These are phyloP conservation scores for Fusarium mangiferae DNA, from an alignment of 2,329 filamentous ascomycete genomes.

Conservation along the genomic window DNA sequence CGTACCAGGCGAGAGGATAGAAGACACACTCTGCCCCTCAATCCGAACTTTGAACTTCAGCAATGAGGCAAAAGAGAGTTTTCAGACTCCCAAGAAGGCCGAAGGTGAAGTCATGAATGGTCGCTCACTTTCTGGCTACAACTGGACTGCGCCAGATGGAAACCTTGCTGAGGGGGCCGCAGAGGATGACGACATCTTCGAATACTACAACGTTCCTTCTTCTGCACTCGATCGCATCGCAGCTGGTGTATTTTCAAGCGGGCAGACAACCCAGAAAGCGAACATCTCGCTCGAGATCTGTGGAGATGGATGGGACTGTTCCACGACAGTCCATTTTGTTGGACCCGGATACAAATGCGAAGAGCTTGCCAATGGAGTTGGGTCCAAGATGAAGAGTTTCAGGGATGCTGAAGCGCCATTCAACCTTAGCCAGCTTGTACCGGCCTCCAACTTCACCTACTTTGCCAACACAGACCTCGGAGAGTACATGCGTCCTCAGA, in stretches of 20 bases:
- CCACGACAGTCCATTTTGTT: slow-evolving; percentile 31
- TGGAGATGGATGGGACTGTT: slow-evolving; percentile 36
- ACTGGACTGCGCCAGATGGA: slow-evolving; percentile 8
- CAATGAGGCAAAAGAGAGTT: slow-evolving; percentile 29
- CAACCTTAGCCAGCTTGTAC: slow-evolving; percentile 21
- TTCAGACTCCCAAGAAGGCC: not conserved
- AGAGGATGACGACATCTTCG: slow-evolving; percentile 7
- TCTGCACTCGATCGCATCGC: slow-evolving; percentile 16
- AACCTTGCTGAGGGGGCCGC: not conserved
- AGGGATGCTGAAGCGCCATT: slow-evolving; percentile 16
- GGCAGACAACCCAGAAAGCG: slow-evolving; percentile 10
- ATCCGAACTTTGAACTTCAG: slow-evolving; percentile 38
- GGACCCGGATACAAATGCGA: slow-evolving; percentile 38
- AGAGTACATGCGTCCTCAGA: slow-evolving; percentile 31
- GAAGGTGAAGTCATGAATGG: slow-evolving; percentile 15
- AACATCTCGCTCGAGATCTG: slow-evolving; percentile 21
- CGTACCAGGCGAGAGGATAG: not conserved
- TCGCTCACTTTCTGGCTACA: slow-evolving; percentile 28
- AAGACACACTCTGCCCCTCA: slow-evolving; percentile 18
- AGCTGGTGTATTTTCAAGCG: slow-evolving; percentile 25
- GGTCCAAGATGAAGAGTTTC: slow-evolving; percentile 13
- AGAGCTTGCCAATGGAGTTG: slow-evolving; percentile 10
- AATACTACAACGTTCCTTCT: slow-evolving; percentile 26
- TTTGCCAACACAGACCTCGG: slow-evolving; percentile 11
- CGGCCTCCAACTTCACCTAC: slow-evolving; percentile 29